Base-by-base conservation (phyloP, 179 eudicot genomes). In the Pouteria campechiana region DNA sequence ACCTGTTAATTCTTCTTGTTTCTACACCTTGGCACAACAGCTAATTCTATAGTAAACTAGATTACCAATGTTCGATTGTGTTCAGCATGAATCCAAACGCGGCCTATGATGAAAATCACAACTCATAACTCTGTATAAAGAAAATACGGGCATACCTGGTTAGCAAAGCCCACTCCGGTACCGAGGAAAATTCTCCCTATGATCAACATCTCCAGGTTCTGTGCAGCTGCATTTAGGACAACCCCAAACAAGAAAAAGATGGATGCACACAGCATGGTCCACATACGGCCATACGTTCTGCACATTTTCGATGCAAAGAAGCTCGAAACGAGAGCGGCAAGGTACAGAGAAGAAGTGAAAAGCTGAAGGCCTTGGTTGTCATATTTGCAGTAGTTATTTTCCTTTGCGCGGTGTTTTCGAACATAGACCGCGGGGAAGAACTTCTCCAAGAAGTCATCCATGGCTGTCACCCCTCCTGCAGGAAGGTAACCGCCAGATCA, bases 341-440 rank as follows among this genome's bases (percentile, higher is more conserved):
- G 47, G 51, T 70, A 65, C 22, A 70, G 55, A 1, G 76, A 70
- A 17, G 76, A 70, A 1, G 76, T 70, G 57, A 70, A 70, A 6
- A 70, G 61, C 30, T 70, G 76, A 12, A 70, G 51, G 17, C 21
- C 1, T 17, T 70, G 57, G 37, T 55, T 57, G 13, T 70, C 68
- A 37, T 30, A 70, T 38, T 65, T 65, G 47, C 76, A 70, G 51
- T 70, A 70, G 48, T 65, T 70, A 42, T 61, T 22, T 20, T 70
- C 76, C 14, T 31, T 29, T 4, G 48, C 76, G 5, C 34, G 7
- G 27, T 47, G 42, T 44, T 70, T 70, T 15, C 21, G 51, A 19
- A 13, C 58, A 17, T 57, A 50, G 6, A 70, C 69, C 1, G 0
- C 6, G 0, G 69, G 71, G 37, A 70, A 70, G 23, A 70, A 65